phyloP scores from a whole-genome alignment of 2,329 filamentous ascomycete species.

The Ascochyta koolunga region DNA sequence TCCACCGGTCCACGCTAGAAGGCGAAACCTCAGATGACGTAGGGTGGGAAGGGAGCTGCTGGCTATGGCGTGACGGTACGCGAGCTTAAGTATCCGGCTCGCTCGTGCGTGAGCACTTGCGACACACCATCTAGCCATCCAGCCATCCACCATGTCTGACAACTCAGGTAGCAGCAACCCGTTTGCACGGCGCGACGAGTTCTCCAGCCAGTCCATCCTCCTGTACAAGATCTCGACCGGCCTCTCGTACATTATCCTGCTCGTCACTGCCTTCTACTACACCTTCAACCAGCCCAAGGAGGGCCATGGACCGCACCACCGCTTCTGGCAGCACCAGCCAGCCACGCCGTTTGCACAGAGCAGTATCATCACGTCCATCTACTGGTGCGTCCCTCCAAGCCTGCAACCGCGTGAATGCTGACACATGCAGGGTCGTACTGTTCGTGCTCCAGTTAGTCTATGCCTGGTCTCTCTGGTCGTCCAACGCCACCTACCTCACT shows the following conservation, averaged over 20 bases:
- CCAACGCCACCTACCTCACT: slow-evolving; percentile 66
- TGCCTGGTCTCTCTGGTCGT: slow-evolving; percentile 75
- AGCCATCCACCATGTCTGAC: slow-evolving; percentile 4
- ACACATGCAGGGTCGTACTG: slow-evolving; percentile 66
- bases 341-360: slow-evolving; percentile 79
- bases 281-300: slow-evolving; percentile 68
- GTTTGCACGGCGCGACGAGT: slow-evolving; percentile 72
- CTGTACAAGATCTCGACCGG: slow-evolving; percentile 78
- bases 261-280: slow-evolving; percentile 78
- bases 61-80: slow-evolving; percentile 12
- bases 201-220: slow-evolving; percentile 65
- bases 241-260: slow-evolving; percentile 74
- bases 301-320: slow-evolving; percentile 59
- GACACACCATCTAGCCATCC: neutral
- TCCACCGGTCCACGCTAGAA: slow-evolving; percentile 10
- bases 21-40: slow-evolving; percentile 11
- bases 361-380: slow-evolving; percentile 67
- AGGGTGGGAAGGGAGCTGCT: neutral
- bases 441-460: slow-evolving; percentile 79
- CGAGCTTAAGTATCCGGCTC: slow-evolving; percentile 1
- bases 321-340: slow-evolving; percentile 78
- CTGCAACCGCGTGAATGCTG: neutral
- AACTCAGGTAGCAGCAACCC: slow-evolving; percentile 65
- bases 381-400: slow-evolving; percentile 66
- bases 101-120: neutral